A percentile compares a stretch with the other conserved stretches of the same genome.
Conservation (phyloP, 2,329 filamentous ascomycete genomes). For the Aureobasidium subglaciale region DNA sequence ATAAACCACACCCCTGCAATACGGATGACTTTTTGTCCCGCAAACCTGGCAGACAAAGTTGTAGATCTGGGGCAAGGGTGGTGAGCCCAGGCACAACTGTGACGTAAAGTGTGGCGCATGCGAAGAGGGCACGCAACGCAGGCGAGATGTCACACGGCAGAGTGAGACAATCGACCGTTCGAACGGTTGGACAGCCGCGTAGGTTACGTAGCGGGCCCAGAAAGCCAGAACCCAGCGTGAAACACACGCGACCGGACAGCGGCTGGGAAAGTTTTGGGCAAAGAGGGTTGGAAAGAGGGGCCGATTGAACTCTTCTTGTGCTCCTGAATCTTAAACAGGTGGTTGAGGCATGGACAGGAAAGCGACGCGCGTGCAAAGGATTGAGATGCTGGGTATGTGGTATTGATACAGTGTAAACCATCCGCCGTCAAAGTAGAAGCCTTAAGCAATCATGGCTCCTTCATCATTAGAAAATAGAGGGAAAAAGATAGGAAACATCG, state of each 20-base stretch:
- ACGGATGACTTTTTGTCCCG: too few species aligned
- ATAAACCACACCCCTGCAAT: constrained; percentile 1
- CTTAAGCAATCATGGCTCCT: not conserved
- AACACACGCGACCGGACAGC: not conserved
- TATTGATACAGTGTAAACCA: constrained; percentile 9
- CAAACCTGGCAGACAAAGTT: constrained; percentile 11
- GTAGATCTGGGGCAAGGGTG: not conserved
- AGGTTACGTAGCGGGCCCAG: constrained; percentile 12
- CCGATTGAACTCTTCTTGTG: not conserved
- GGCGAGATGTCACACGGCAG: constrained; percentile 4
- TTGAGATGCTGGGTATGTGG: not conserved
- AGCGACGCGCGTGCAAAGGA: not conserved
- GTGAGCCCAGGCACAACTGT: not conserved
- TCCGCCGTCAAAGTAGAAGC: not conserved
- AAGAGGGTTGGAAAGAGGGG: not conserved
- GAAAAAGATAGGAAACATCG: not conserved
- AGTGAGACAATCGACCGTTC: constrained; percentile 9
- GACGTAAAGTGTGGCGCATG: constrained; percentile 11
- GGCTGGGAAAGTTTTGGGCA: not conserved
- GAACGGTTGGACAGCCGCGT: constrained; percentile 1
- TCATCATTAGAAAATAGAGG: constrained; percentile 5
- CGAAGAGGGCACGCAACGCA: not conserved
- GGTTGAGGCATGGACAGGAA: not conserved
- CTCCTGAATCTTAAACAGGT: not conserved
- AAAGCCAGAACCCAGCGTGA: not conserved